Evolutionary conservation across 176 grass and related monocot genomes (phyloP).

Genomic region (Aegilops umbellulata): DNA sequence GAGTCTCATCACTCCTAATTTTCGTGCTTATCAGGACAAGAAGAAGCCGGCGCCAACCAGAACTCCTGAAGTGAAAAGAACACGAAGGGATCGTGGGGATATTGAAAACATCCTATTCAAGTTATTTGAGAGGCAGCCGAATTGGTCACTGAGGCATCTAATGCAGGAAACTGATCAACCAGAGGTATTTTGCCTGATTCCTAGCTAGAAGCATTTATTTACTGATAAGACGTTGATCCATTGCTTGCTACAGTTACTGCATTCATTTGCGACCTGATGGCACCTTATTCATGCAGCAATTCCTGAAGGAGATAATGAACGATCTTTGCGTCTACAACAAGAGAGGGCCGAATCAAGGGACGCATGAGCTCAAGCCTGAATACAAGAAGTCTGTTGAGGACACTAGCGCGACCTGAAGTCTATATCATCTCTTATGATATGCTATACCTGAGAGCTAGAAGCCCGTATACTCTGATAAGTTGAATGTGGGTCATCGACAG

Average conservation of each 20-base stretch:
- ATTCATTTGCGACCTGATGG: neutral
- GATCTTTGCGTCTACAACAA: constrained; percentile 89
- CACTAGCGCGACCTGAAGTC: constrained; percentile 28
- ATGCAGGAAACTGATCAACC: constrained; percentile 88
- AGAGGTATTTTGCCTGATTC: constrained; percentile 48
- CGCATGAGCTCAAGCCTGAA: constrained; percentile 86
- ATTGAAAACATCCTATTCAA: constrained; percentile 91
- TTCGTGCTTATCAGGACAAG: constrained; percentile 54
- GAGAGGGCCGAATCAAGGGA: constrained; percentile 90
- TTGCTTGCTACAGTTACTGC: neutral
- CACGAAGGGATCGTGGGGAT: constrained; percentile 58
- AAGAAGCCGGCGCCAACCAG: constrained; percentile 59
- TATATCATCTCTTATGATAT: neutral
- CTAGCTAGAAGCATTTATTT: neutral
- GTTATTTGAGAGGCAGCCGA: constrained; percentile 85
- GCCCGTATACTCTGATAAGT: neutral
- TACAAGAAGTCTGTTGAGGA: constrained; percentile 80
- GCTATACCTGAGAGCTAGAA: neutral
- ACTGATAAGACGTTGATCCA: neutral
- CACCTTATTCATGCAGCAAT: constrained; percentile 63
- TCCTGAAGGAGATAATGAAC: constrained; percentile 91
- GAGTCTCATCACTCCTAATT: neutral
- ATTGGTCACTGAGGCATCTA: constrained; percentile 89
- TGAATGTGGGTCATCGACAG: neutral
- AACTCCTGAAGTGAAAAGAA: constrained; percentile 69